phyloP scores from a whole-genome alignment of 495 filamentous ascomycete species.

The Penicillium atrosanguineum region DNA sequence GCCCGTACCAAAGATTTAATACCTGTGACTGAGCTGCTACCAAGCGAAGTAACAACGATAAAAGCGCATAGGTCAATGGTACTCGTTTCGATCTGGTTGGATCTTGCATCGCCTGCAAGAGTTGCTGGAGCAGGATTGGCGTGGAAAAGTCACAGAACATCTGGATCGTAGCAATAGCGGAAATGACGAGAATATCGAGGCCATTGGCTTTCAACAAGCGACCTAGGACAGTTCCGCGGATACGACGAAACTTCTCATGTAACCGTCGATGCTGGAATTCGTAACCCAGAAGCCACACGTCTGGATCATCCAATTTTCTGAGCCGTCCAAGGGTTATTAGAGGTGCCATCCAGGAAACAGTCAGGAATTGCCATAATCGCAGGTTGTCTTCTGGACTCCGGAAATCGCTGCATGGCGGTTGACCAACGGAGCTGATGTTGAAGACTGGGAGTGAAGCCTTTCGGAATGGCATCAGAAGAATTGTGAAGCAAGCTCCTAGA shows the following conservation, averaged over 20 bases:
- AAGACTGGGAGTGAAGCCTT: slow-evolving; percentile 54
- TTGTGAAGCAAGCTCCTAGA: slow-evolving; percentile 43
- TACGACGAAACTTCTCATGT: slow-evolving; percentile 67
- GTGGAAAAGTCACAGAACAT: slow-evolving; percentile 56
- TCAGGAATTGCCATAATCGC: slow-evolving; percentile 76
- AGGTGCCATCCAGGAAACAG: slow-evolving; percentile 78
- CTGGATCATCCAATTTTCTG: slow-evolving; percentile 66
- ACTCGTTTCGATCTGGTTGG: slow-evolving; percentile 44
- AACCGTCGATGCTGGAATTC: slow-evolving; percentile 74
- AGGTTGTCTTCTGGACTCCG: slow-evolving; percentile 83
- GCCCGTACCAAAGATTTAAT: slow-evolving; percentile 69
- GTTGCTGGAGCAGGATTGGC: slow-evolving; percentile 68
- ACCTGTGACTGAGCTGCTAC: slow-evolving; percentile 64
- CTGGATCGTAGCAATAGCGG: slow-evolving; percentile 58
- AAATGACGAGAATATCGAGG: slow-evolving; percentile 68
- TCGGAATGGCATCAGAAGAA: slow-evolving; percentile 71
- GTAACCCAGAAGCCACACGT: slow-evolving; percentile 73
- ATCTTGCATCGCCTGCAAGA: slow-evolving; percentile 65
- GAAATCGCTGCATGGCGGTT: slow-evolving; percentile 53
- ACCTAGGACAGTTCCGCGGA: slow-evolving; percentile 67
- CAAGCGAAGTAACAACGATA: slow-evolving; percentile 59
- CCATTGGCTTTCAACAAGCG: slow-evolving; percentile 72
- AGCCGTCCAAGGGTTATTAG: slow-evolving; percentile 62
- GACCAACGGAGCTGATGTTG: slow-evolving; percentile 59
- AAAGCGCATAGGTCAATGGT: slow-evolving; percentile 62